These are phyloP conservation scores for Backusella sp. DNA, from an alignment of 192 early-diverging fungal genomes.

Conservation along the genomic window DNA sequence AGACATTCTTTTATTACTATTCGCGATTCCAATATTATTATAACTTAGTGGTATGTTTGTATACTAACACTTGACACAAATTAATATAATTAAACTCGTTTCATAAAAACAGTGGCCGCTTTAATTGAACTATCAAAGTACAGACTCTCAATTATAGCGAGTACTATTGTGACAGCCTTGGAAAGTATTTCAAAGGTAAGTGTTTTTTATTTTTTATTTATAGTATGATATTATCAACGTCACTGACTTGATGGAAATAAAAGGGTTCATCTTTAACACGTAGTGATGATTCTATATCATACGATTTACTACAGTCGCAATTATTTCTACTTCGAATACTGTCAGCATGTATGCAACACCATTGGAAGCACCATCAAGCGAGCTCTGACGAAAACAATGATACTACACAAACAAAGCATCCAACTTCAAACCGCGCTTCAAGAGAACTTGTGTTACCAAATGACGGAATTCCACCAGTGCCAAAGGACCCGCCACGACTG, in stretches of 20 bases:
- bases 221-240: background rate
- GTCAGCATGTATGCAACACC: constrained; percentile 77
- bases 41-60: constrained; percentile 8
- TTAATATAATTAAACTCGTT: background rate
- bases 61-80: background rate
- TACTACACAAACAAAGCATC: background rate
- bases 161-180: constrained; percentile 64
- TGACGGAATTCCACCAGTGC: background rate
- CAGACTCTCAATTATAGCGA: constrained; percentile 65
- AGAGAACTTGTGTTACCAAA: constrained; percentile 15
- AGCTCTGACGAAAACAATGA: background rate
- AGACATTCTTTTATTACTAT: background rate
- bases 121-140: constrained; percentile 76
- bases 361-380: constrained; percentile 50
- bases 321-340: constrained; percentile 76
- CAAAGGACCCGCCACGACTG: constrained; percentile 65
- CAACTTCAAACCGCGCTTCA: background rate
- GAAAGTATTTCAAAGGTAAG: constrained; percentile 69
- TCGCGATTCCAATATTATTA: background rate
- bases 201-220: background rate
- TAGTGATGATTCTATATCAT: constrained; percentile 45
- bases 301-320: constrained; percentile 76
- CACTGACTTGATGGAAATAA: background rate
- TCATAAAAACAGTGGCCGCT: constrained; percentile 49
- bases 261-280: constrained; percentile 27